phyloP scores from a whole-genome alignment of 108 stramenopile genomes.

The Skeletonema grethae region DNA sequence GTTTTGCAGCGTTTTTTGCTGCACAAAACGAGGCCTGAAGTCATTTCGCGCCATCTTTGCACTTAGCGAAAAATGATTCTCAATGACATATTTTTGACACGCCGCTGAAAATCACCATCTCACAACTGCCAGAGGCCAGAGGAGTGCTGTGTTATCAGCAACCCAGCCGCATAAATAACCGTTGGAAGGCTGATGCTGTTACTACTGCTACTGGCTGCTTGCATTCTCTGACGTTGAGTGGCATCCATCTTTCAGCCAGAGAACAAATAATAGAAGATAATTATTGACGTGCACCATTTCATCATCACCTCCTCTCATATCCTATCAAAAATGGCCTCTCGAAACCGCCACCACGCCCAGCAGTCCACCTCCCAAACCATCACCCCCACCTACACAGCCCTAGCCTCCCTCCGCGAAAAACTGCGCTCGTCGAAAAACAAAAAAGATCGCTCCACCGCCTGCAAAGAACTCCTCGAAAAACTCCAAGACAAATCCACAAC shows the following conservation, averaged over 20 bases:
- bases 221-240: no score
- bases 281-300: background rate
- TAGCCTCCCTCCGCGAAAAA: slow-evolving; percentile 35
- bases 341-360: slow-evolving; percentile 1
- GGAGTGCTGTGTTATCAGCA: no score
- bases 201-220: no score
- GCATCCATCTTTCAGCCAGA: background rate
- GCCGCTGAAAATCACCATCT: no score
- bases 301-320: background rate
- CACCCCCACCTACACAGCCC: slow-evolving; percentile 36
- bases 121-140: no score
- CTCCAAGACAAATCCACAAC: slow-evolving; percentile 25
- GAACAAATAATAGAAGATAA: background rate
- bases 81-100: no score
- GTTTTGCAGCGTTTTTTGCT: no score
- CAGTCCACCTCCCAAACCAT: background rate
- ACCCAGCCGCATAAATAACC: no score
- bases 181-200: no score
- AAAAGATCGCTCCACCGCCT: background rate
- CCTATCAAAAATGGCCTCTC: background rate
- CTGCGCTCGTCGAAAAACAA: slow-evolving; percentile 36
- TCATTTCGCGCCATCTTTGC: no score
- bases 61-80: no score
- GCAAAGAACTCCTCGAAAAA: slow-evolving; percentile 36
- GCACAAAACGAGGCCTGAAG: no score